These are phyloP conservation scores for Schwanniomyces vanrijiae DNA, from an alignment of 805 yeast genomes.

Conservation along the genomic window DNA sequence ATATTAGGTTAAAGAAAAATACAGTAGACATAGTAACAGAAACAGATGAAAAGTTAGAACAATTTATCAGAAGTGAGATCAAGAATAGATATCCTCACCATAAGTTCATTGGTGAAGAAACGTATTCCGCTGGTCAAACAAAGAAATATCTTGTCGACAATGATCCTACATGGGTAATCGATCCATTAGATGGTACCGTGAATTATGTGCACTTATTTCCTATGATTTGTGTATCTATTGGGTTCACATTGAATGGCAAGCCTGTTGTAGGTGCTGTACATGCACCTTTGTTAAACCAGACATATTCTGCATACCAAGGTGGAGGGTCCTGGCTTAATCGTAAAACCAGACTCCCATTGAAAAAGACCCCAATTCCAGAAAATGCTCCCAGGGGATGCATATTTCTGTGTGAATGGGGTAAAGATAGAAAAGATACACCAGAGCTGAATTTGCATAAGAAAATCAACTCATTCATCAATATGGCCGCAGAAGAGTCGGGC, in stretches of 20 bases:
- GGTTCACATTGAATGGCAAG: conserved; percentile 11
- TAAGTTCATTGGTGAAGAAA: conserved; percentile 14
- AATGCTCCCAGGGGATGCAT: conserved; percentile 15
- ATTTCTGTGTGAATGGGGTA: conserved; percentile 17
- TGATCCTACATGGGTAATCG: conserved; percentile 14
- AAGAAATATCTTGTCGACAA: conserved; percentile 10
- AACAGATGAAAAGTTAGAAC: conserved; percentile 12
- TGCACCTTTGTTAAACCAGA: conserved; percentile 13
- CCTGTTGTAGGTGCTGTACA: conserved; percentile 13
- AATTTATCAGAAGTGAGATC: conserved; percentile 9
- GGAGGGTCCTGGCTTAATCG: conserved; percentile 14
- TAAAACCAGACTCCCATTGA: conserved; percentile 8
- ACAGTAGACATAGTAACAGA: conserved; percentile 15
- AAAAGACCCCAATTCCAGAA: conserved; percentile 6
- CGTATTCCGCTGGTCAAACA: conserved; percentile 12
- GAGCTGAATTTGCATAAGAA: conserved; percentile 10
- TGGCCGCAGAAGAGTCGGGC: conserved; percentile 11
- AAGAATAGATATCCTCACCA: conserved; percentile 8
- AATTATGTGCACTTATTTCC: conserved; percentile 15
- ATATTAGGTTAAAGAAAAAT: conserved; percentile 10
- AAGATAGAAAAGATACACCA: conserved; percentile 10
- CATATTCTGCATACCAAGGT: conserved; percentile 12
- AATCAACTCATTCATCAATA: conserved; percentile 10
- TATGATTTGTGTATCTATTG: conserved; percentile 14
- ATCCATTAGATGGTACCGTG: conserved; percentile 16